Base-by-base conservation (phyloP, 2,329 filamentous ascomycete species). In the Aspergillus fructus region DNA sequence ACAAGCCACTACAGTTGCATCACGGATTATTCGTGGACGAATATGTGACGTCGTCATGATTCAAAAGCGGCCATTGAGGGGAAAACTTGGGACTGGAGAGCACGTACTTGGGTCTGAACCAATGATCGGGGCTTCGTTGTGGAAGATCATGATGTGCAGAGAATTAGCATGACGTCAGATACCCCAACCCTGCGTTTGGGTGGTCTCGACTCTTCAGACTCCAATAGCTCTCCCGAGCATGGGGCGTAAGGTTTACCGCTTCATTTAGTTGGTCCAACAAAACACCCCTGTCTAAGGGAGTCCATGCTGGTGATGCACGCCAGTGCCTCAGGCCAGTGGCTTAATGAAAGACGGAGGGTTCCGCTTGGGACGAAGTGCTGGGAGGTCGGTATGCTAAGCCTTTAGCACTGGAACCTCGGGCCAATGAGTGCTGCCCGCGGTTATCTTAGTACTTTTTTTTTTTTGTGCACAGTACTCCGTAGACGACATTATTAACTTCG, bases 11-110 rank as follows among this genome's bases (percentile, higher is more conserved):
- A 55, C 48, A 54, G 56, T 61, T 59, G 53, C 49, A 49, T 57
- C 46, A 51, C 46, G 15, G 39, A 17, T 40, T n/a, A 12, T 53
- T 23, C 37, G 12, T 47, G 33, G 30, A 46, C 48, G 24, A 48
- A 17, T 43, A 30, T 46, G 62, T 71, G 69, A 71, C 69, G 69
- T 71, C 65, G 67, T 66, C 64, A 70, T 70, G 63, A 65, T 58
- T 41, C 52, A 60, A 61, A n/a, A 52, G 27, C 19, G 45, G n/a
- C 42, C 43, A 45, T 34, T 40, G 21, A 33, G 19, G 30, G n/a
- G 17, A 13, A 49, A 54, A 33, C 17, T 23, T 41, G 45, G 46
- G 41, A 52, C 39, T 54, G 37, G 19, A 45, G 12, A 33, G 27
- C 39, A 12, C 47, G 30, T 47, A 52, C 47, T 48, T 53, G 9